Base-by-base conservation (phyloP, 108 stramenopile species). In the Nitzschia sp. region DNA sequence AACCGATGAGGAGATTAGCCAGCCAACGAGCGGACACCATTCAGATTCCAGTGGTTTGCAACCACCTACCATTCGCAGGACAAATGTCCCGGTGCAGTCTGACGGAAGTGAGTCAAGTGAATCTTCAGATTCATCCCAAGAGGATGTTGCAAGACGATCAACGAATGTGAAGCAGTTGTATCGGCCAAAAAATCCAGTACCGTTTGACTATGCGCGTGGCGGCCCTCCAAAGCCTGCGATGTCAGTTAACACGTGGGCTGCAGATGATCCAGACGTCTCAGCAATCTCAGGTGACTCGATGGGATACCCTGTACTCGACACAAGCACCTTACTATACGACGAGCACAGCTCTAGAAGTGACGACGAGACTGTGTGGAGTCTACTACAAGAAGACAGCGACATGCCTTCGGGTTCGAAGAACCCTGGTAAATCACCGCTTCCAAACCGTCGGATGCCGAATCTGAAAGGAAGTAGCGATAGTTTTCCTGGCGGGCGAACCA, bases 251-350 rank as follows among this genome's bases (percentile, higher is more conserved):
- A 31, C 56, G 9, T 57, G 8, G 56, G 31, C 5, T 11, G 28
- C 31, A 11, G 5, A 57, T 21, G 56, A 32, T 13, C 5, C 28
- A 29, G 56, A 57, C 30, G 21, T 57, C 15, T 57, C 56, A 4
- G 56, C 30, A 57, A 57, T 57, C 4, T 57, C 56, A 5, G 28
- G 56, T 13, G 56, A 57, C 27, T 57, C 56, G 4, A 57, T 57
- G 56, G 56, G 56, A 25, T 57, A 57, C 27, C 56, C 56, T 11
- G 31, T 25, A 17, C 30, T 25, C 8, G 56, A 57, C 18, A 30
- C 56, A 11, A 57, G 56, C 30, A 57, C 56, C 49, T 46, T 5
- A 21, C 11, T 46, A 29, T 46, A 51, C 5, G 48, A 32, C 15
- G n/a, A n/a, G n/a, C 23, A 30, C 13, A 57, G 31, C 8, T 24